Evolutionary conservation across 345 rosid species (phyloP), one percentile per base, ranked within the genome.

Genomic region (Hypericum perforatum): DNA sequence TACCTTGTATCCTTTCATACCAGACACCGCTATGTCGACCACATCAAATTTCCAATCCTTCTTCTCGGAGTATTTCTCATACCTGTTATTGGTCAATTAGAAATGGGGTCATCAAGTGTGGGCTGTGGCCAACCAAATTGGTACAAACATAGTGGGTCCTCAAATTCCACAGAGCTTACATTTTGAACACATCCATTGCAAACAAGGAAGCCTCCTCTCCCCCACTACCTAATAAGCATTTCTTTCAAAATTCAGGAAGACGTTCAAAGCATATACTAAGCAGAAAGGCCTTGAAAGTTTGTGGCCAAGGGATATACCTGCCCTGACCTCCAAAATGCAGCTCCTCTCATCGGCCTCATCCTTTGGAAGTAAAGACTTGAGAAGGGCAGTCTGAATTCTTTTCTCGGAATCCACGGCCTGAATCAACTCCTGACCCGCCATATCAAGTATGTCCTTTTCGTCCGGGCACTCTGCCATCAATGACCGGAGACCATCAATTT

Each of bases 201-300:
- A 92, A 92, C 72, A 92, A 76, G 59, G 95, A 92, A 61, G 97
- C 98, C 70, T 92, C 98, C 67, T 92, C 95, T 13, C 97, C 98
- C 68, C 95, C 97, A 59, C 84, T 80, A 63, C 91, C 98, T 85
- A 58, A 48, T 63, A 7, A 54, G 63, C 67, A 40, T 12, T 15
- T 56, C 59, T 37, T 52, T 59, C 54, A 58, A 63, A 22, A 44
- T 58, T 58, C 63, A 40, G 5, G 49, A 42, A 40, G 49, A 61
- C 32, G 38, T 39, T 22, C 5, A 37, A 37, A 10, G n/a, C 0
- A 11, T 38, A 14, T 8, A 36, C 39, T 54, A 50, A 16, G 52
- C n/a, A 54, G 52, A 13, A 11, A 52, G 43, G 8, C 41, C 15
- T 39, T 39, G 5, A 36, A 47, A 47, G 10, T 29, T 43, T 9